Base-by-base conservation (phyloP, 345 rosid species). In the Linum lewisii region DNA sequence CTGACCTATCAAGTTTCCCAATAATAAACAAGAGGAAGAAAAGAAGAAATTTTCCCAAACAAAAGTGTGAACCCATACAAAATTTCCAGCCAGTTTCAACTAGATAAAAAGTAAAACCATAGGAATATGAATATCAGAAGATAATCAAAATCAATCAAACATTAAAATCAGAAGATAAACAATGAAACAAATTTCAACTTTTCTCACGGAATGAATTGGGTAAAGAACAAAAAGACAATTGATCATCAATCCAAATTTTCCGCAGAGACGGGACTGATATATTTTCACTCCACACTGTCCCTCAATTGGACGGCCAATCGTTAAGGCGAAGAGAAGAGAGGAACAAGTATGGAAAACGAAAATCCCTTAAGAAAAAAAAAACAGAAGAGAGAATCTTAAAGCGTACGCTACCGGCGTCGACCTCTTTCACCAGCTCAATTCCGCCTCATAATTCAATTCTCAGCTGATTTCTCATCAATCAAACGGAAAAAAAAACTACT, bases 341-440 rank as follows among this genome's bases (percentile, higher is more conserved):
- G 54, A 26, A 42, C 59, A 54, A 25, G 20, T 51, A 57, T 24
- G 16, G 19, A 8, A 2, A 24, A 24, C 55, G 5, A 22, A 18
- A 24, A 42, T 21, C 50, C 15, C 49, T 37, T 45, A 22, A 47
- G 7, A n/a, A 19, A 24, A 20, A 53, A 25, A 26, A 8, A 25
- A 36, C 58, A 1, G 1, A 25, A 29, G 54, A 34, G 24, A 21
- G 26, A 37, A 51, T 42, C 47, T 57, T 29, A 42, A 51, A 22
- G 32, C 18, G 36, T 36, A 45, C 7, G 51, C 57, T 24, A 45
- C 51, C 29, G 29, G 16, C 44, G 7, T 53, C 24, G 53, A 42
- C 38, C 26, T 49, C 44, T 22, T 42, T 42, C 54, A 63, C 22
- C 60, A 19, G 57, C 36, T 36, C n/a, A 60, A 51, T 60, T 44